phyloP scores from a whole-genome alignment of 352 stramenopile genomes.

The Pythium phragmiticola region DNA sequence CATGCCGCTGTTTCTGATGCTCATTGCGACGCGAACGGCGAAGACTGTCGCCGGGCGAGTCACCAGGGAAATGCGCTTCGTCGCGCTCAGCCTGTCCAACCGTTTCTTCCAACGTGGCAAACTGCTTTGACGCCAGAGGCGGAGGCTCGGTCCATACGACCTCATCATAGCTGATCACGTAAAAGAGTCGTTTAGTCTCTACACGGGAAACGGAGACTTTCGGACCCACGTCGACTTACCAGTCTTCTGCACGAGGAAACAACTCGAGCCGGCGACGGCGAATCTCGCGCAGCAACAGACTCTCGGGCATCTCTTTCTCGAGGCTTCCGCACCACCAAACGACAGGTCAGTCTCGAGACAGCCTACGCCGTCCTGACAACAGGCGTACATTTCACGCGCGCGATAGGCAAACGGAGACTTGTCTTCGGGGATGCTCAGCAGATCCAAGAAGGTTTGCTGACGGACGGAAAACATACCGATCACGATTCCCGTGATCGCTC shows the following conservation, averaged over 20 bases:
- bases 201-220: not conserved
- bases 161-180: constrained; percentile 10
- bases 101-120: not conserved
- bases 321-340: not conserved
- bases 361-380: not conserved
- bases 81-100: not conserved
- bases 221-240: not conserved
- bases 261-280: constrained; percentile 13
- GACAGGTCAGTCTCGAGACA: no score
- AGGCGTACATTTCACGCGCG: constrained; percentile 28
- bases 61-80: not conserved
- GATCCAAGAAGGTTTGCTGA: constrained; percentile 34
- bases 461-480: constrained; percentile 39
- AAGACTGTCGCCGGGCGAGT: not conserved
- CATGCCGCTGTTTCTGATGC: not conserved
- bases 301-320: constrained; percentile 20
- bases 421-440: constrained; percentile 42
- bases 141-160: constrained; percentile 22
- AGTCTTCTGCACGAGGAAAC: constrained; percentile 16
- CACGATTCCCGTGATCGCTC: constrained; percentile 32
- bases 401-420: constrained; percentile 33
- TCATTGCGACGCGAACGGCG: not conserved
- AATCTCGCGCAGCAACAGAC: constrained; percentile 17
- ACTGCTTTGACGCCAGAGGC: not conserved
- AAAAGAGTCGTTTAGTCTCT: not conserved